Base-by-base conservation (phyloP, 2,329 filamentous ascomycete genomes). In the Aspergillus quadricinctus region DNA sequence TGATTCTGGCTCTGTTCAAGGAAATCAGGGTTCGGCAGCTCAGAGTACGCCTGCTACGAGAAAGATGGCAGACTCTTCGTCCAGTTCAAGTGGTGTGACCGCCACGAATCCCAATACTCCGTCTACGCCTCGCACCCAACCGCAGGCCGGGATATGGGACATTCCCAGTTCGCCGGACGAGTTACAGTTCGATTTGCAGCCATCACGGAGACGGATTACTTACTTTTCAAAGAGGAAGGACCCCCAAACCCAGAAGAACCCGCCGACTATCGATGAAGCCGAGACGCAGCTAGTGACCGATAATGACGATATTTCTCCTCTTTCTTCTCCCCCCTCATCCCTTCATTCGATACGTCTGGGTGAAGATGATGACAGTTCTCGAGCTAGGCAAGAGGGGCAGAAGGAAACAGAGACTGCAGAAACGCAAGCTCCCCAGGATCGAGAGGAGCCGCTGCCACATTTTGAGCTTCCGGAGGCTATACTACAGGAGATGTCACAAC, bases 301-400 rank as follows among this genome's bases (percentile, higher is more conserved):
- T 0, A 62, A 65, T 35, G 54, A 64, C 31, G 61, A 64, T 37
- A 58, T 60, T 19, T 76, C 75, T 14, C 64, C 72, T 6, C 61
- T 75, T n/a, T 75, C 74, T 17, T 74, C 74, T 5, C 64, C 69
- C 4, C 67, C 67, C 2, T 71, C 71, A 2, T 69, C 64, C 11
- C 54, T 71, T n/a, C 57, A 57, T 17, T 71, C 68, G 2, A 27
- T 58, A 9, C 40, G 37, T 3, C 48, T 64, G 40, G 54, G 54
- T n/a, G 53, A 53, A 14, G 54, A 48, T 25, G 21, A 56, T 48
- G 49, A 28, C 25, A 41, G 27, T 11, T 10, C 11, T 7, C 8
- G 45, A 45, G 41, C 50, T 35, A 48, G 50, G 7, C 28, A 25
- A 29, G 49, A 54, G 25, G 11, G 29, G 14, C 25, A 45, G 1